Evolutionary conservation across 2,329 filamentous ascomycete genomes (phyloP), one percentile per base, ranked within the genome.

Genomic region (Helicocarpus griseus): DNA sequence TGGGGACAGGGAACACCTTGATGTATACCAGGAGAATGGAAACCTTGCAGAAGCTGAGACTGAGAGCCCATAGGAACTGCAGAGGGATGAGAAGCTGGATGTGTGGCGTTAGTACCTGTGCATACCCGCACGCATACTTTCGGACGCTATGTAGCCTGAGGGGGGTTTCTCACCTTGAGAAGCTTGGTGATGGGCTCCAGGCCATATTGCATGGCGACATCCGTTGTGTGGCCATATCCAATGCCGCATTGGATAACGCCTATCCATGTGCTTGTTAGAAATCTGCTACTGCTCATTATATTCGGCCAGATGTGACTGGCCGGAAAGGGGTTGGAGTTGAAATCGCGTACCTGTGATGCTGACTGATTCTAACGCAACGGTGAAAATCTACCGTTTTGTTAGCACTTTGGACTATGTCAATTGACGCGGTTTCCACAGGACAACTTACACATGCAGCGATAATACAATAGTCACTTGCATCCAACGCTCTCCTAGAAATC

Each of bases 11-110:
- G 33, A 62, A 62, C n/a, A 61, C 58, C 21, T 51, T 53, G 5
- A 58, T 38, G 38, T 61, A 61, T 7, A 61, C 29, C 14, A 57
- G 40, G 36, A 61, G 38, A 6, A 61, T 61, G 17, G 58, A 60
- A 38, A 61, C 50, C 19, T 61, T 61, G 2, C 53, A 57, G 49
- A 60, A 58, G 22, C 52, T 61, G 13, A 61, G 50, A 41, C 59
- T 61, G 5, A 56, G 49, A 9, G 59, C 62, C 53, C 66, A 62
- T 2, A 60, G 48, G 29, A 62, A 56, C 44, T 62, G 58, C 21
- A 61, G 50, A 4, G 60, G 56, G 45, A 62, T 53, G 36, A 61
- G 55, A 35, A 61, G 35, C 22, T 61, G 35, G 14, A 55, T 47
- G n/a, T 14, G 13, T 48, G 17, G 45, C 19, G 9, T 36, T 21